Conservation (phyloP, 73 alveolate genomes). For the Halteria grandinella region DNA sequence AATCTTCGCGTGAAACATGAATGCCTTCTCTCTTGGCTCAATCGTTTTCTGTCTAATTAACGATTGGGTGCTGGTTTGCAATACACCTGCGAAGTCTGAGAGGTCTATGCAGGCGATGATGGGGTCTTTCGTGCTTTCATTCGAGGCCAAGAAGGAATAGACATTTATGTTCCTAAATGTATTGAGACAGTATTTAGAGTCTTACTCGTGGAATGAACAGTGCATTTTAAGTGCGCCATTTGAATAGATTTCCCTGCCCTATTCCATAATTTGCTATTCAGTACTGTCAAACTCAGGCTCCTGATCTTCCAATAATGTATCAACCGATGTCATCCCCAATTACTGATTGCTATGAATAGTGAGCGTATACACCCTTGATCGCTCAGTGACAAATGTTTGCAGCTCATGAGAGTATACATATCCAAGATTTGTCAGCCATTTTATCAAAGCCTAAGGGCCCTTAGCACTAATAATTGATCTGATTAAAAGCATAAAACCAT, state of each 20-base stretch:
- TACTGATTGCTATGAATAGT: conserved; percentile 21
- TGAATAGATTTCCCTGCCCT: conserved; percentile 7
- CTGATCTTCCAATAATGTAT: not conserved
- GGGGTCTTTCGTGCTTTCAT: not conserved
- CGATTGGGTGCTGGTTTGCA: not conserved
- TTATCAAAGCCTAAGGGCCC: too few species aligned
- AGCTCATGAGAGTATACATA: too few species aligned
- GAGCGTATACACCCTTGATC: conserved; percentile 5
- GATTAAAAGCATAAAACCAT: too few species aligned
- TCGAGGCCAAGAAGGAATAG: not conserved
- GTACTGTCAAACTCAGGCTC: conserved; percentile 16
- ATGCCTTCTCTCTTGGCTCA: conserved; percentile 5
- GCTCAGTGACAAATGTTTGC: not conserved
- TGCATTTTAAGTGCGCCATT: conserved; percentile 11
- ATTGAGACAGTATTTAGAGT: too few species aligned
- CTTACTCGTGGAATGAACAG: conserved; percentile 11
- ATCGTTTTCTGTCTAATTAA: not conserved
- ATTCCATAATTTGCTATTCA: not conserved
- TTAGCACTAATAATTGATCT: too few species aligned
- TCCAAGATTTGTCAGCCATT: too few species aligned
- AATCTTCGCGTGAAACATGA: conserved; percentile 16
- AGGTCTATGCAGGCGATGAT: not conserved
- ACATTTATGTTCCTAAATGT: not conserved
- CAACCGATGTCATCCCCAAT: not conserved
- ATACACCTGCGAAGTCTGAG: not conserved